Evolutionary conservation across 1,284 basidiomycete genomes (phyloP), one percentile per base, ranked within the genome.

Genomic region (Sanghuangporus baumii): DNA sequence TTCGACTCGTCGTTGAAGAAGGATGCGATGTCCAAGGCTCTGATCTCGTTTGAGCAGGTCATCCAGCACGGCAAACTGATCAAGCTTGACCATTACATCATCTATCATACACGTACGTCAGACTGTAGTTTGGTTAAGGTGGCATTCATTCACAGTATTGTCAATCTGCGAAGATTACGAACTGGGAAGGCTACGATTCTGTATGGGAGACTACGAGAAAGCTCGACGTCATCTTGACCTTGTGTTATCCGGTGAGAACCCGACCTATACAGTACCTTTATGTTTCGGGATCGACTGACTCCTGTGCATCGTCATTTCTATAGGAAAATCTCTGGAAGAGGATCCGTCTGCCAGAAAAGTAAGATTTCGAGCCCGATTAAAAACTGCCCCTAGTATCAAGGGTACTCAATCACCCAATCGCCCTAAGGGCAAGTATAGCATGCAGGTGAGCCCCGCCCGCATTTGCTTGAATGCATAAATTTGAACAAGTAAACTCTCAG

Each of bases 141-240:
- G 20, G 41, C 59, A 20, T 48, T 43, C 36, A 40, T 41, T 43
- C 16, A 43, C 18, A 8, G 20, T 2, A 18, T 56, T 40, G 34
- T 57, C 6, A 9, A 11, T 26, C 1, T 51, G 50, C 20, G 57
- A 66, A 88, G 86, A 95, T 73, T 94, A 89, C 72, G 93, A 95
- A 74, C 79, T 90, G 3, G 93, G 90, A 0, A 78, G 88, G 6
- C 77, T 94, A 36, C 79, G 87, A 55, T 83, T 85, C 4, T 82
- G 85, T 64, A 81, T 83, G 66, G 85, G 84, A 0, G 78, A 88
- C 59, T 74, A 76, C 14, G 76, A 78, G 0, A 79, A 78, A 20
- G 91, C 91, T 0, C 79, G 76, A 65, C 71, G 73, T 26, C 83
- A 94, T 69, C 87, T 92, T 69, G 85, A 91, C 62, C 78, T 90